phyloP scores from a whole-genome alignment of 2,329 filamentous ascomycete genomes.

The Penicillium brasilianum region DNA sequence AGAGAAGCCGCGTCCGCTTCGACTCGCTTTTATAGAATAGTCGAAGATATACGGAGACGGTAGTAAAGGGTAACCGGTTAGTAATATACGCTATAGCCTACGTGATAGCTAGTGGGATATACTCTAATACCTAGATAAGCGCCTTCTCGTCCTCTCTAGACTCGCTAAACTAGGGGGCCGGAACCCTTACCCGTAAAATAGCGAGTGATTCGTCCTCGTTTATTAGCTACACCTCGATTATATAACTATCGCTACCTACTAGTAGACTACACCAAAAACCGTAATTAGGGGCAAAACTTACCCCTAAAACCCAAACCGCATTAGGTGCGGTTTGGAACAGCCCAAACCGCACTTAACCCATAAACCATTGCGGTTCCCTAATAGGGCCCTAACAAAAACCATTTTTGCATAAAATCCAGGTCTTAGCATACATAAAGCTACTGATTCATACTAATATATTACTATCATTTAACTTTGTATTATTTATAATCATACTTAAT shows the following conservation, averaged over 20 bases:
- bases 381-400: no score
- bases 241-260: slow-evolving; percentile 12
- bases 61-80: slow-evolving; percentile 35
- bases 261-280: no score
- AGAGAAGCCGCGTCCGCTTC: slow-evolving; percentile 34
- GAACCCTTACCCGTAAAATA: slow-evolving; percentile 12
- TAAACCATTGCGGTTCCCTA: no score
- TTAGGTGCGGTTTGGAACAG: no score
- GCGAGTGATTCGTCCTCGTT: slow-evolving; percentile 20
- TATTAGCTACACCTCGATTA: slow-evolving; percentile 19
- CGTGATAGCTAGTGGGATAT: slow-evolving; percentile 29
- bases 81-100: slow-evolving; percentile 37
- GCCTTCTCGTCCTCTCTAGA: slow-evolving; percentile 18
- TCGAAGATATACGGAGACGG: slow-evolving; percentile 42
- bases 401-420: no score
- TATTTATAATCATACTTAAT: no score
- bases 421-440: no score
- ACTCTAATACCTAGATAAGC: slow-evolving; percentile 13
- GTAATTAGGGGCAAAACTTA: no score
- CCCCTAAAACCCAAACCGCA: no score
- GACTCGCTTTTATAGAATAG: slow-evolving; percentile 41
- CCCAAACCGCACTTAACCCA: no score
- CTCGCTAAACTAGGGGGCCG: background rate
- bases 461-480: no score
- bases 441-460: no score